Base-by-base conservation (phyloP, 139 green algal species). In the Zygnema cylindricum region DNA sequence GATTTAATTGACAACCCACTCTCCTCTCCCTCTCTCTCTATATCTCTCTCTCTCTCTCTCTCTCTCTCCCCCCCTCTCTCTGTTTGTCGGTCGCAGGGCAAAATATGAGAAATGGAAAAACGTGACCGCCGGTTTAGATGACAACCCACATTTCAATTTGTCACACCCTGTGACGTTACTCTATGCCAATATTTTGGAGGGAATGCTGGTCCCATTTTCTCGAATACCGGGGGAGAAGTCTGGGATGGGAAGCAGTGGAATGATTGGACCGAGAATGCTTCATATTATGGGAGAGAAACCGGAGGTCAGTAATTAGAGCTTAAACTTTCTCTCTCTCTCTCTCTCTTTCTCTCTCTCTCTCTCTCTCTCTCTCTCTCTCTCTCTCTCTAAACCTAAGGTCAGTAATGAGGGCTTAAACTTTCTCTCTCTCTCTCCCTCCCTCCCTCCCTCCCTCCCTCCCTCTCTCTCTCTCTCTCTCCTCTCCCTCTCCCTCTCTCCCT, bases 271-370 rank as follows among this genome's bases (percentile, higher is more conserved):
- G 1, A 0, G 49, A 0, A 83, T 43, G 1, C 32, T 87, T 0
- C 82, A 87, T 55, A 69, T 43, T 39, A 87, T 87, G 82, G 82
- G 79, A 35, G 39, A 40, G 25, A 81, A 55, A 55, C 16, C 57
- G 0, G 81, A 1, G 49, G 81, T 86, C 39, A 86, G 55, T 86
- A 16, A 16, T 16, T 63, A 16, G 7, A 63, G 16, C 7, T 63
- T 30, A 23, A 43, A 25, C 0, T 55, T 55, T 25, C 40, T 43
- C 22, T 79, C 25, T 79, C 25, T 1, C 1, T n/a, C 0, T 86
- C 25, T 55, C 0, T 43, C 1, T 49, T 1, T 49, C 22, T 0
- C 30, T 22, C 78, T 33, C 23, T 3, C 78, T 1, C 55, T 55
- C 55, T 1, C 78, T 22, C 1, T 43, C 1, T 22, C 1, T 49